phyloP scores from a whole-genome alignment of 2,329 filamentous ascomycete species.

The Sarocladiaceae sp. region DNA sequence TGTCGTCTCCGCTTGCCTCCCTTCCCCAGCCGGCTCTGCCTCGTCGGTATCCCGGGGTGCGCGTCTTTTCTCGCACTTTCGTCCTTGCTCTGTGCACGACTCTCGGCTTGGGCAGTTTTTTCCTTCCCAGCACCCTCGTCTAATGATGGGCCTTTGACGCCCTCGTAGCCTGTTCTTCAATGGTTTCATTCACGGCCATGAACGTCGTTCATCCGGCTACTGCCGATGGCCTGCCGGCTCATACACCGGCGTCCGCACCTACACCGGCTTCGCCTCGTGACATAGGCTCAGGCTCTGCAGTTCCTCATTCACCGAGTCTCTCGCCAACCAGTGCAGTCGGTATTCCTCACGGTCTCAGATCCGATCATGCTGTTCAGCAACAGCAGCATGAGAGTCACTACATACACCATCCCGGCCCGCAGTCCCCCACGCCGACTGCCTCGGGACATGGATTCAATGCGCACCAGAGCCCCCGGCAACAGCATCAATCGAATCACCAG shows the following conservation, averaged over 20 bases:
- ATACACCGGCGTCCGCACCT: constrained; percentile 1
- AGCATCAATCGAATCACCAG: constrained; percentile 11
- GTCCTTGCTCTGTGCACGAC: background rate
- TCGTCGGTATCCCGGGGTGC: background rate
- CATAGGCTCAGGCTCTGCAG: background rate
- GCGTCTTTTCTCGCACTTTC: constrained; percentile 1
- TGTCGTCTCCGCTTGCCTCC: constrained; percentile 2
- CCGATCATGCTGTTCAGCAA: background rate
- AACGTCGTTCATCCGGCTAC: constrained; percentile 5
- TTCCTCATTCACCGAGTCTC: background rate
- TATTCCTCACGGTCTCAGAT: background rate
- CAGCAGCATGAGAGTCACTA: constrained; percentile 1
- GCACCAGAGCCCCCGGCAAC: constrained; percentile 9
- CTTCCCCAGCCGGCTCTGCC: background rate
- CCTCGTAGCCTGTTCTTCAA: constrained; percentile 10
- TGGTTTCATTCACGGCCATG: constrained; percentile 8
- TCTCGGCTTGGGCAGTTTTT: constrained; percentile 6
- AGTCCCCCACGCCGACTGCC: background rate
- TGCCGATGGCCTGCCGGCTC: constrained; percentile 3
- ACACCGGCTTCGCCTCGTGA: constrained; percentile 6
- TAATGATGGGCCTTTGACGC: constrained; percentile 10
- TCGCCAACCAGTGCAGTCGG: constrained; percentile 1
- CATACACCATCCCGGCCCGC: constrained; percentile 1
- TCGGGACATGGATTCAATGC: background rate
- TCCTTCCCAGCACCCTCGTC: background rate